phyloP scores from a whole-genome alignment of 805 yeast genomes.

The Candida bentonensis region DNA sequence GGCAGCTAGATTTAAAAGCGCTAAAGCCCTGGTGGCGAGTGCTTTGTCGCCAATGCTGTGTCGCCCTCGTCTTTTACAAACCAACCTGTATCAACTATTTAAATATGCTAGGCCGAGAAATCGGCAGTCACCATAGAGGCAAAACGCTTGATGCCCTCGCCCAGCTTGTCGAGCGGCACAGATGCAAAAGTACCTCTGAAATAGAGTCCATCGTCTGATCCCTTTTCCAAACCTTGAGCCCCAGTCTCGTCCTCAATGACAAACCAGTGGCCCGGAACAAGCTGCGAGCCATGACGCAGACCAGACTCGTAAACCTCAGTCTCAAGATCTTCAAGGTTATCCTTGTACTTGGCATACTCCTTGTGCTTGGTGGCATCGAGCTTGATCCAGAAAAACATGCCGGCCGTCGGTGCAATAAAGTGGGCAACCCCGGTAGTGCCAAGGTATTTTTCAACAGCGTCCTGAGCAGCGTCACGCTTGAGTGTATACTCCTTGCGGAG shows the following conservation, averaged over 20 bases:
- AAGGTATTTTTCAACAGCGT: conserved; percentile 48
- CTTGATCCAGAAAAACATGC: conserved; percentile 38
- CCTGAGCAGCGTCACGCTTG: conserved; percentile 79
- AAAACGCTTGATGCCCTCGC: conserved; percentile 21
- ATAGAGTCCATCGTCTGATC: conserved; percentile 11
- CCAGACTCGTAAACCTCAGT: conserved; percentile 19
- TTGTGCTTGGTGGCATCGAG: conserved; percentile 41
- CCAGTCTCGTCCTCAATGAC: conserved; percentile 14
- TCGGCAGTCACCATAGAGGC: conserved; percentile 19
- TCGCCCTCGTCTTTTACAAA: too few relatives aligned
- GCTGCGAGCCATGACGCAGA: conserved; percentile 20
- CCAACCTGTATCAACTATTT: too few relatives aligned
- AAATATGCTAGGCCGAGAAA: conserved; percentile 12
- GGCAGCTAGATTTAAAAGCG: too few relatives aligned
- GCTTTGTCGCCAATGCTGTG: too few relatives aligned
- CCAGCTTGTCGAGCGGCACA: conserved; percentile 22
- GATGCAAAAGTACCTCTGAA: conserved; percentile 32
- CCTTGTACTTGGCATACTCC: conserved; percentile 21
- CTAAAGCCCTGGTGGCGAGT: too few relatives aligned
- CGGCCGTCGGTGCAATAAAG: conserved; percentile 33
- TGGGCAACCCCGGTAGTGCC: conserved; percentile 28
- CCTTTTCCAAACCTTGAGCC: conserved; percentile 6
- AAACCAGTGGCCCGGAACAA: conserved; percentile 31
- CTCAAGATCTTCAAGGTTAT: conserved; percentile 20
- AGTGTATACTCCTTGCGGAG: conserved; percentile 60